phyloP scores from a whole-genome alignment of 495 filamentous ascomycete genomes.

The Penicillium mononematosum region DNA sequence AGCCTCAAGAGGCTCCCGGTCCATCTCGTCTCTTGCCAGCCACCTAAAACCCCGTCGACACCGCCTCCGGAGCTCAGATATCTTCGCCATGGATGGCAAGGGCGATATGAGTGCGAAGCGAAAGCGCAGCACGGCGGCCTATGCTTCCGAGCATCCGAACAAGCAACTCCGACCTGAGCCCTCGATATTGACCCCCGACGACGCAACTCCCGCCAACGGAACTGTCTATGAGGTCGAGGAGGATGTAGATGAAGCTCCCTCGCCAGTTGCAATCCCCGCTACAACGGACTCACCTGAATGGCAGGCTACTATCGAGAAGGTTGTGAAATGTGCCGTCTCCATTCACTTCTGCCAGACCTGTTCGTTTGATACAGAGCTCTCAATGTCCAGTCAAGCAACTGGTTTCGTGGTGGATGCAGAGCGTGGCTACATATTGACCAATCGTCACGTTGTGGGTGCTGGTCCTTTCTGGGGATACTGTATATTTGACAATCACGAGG shows the following conservation, averaged over 20 bases:
- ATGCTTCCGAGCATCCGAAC: slow-evolving; percentile 50
- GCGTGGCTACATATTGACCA: slow-evolving; percentile 85
- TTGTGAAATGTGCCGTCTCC: slow-evolving; percentile 89
- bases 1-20: neutral
- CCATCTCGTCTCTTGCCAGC: neutral
- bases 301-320: slow-evolving; percentile 92
- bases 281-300: slow-evolving; percentile 88
- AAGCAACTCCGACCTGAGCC: slow-evolving; percentile 56
- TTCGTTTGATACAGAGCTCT: slow-evolving; percentile 94
- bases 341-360: slow-evolving; percentile 99
- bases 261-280: slow-evolving; percentile 46
- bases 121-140: slow-evolving; percentile 56
- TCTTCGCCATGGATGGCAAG: slow-evolving; percentile 50
- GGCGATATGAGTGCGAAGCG: slow-evolving; percentile 56
- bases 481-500: slow-evolving; percentile 97
- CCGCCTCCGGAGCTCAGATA: neutral
- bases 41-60: slow-evolving; percentile 2
- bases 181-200: slow-evolving; percentile 41
- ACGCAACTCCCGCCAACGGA: slow-evolving; percentile 49
- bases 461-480: slow-evolving; percentile 97
- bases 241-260: slow-evolving; percentile 41
- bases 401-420: slow-evolving; percentile 98
- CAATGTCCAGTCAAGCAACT: slow-evolving; percentile 90
- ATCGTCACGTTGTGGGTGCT: slow-evolving; percentile 92
- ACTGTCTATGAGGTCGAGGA: slow-evolving; percentile 49